Evolutionary conservation across 768 basidiomycete genomes (phyloP).

Genomic region (Ramaria sp.): DNA sequence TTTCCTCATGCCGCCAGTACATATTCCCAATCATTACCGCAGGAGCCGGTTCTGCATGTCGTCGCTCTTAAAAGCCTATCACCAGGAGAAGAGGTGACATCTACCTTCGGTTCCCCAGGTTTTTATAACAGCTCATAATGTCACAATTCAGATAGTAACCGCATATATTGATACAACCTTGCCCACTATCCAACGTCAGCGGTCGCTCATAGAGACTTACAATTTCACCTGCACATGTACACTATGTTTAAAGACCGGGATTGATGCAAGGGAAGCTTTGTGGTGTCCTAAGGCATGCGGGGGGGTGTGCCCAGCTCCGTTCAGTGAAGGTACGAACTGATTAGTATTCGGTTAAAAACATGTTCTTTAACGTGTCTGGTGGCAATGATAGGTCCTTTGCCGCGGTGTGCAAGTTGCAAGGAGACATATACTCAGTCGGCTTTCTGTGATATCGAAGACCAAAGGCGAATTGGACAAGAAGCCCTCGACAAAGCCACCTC

Average conservation of each 20-base stretch:
- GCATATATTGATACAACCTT: slow-evolving; percentile 81
- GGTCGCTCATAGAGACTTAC: slow-evolving; percentile 59
- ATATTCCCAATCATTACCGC: slow-evolving; percentile 7
- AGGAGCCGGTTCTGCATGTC: slow-evolving; percentile 59
- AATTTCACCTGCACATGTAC: slow-evolving; percentile 64
- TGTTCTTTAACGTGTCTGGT: background rate
- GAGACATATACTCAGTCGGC: slow-evolving; percentile 39
- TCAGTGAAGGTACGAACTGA: background rate
- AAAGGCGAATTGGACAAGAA: slow-evolving; percentile 51
- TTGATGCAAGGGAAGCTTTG: slow-evolving; percentile 61
- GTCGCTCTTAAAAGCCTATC: slow-evolving; percentile 56
- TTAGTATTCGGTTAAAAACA: no score
- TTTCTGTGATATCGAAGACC: slow-evolving; percentile 37
- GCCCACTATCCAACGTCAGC: slow-evolving; percentile 43
- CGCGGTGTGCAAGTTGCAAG: slow-evolving; percentile 42
- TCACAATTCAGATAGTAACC: slow-evolving; percentile 49
- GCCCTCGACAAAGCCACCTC: slow-evolving; percentile 60
- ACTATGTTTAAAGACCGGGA: slow-evolving; percentile 32
- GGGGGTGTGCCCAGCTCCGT: slow-evolving; percentile 35
- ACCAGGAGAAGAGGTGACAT: slow-evolving; percentile 57
- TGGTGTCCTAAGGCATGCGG: slow-evolving; percentile 63
- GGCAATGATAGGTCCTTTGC: background rate
- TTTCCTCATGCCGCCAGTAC: slow-evolving; percentile 47
- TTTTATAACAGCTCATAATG: background rate
- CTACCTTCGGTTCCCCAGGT: background rate